Conservation (phyloP, 345 rosid genomes). For the Triadica sebifera region DNA sequence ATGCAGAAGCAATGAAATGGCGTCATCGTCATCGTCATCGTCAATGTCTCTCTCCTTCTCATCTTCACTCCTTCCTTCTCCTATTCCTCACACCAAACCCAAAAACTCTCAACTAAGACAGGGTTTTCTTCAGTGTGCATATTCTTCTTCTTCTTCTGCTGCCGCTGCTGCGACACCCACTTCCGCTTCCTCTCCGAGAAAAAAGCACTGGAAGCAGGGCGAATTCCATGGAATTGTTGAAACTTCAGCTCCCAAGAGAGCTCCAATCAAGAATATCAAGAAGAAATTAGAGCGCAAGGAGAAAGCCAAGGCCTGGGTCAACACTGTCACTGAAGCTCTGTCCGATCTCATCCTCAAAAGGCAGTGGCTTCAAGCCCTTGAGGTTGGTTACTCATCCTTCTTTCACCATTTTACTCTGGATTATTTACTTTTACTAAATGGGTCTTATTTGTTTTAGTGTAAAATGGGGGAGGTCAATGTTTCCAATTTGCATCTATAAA, state of each 20-base stretch:
- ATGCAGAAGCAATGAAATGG: background rate
- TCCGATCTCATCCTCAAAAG: constrained; percentile 72
- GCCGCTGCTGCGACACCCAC: background rate
- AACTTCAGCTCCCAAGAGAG: constrained; percentile 30
- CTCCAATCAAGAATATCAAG: constrained; percentile 66
- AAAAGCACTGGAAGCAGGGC: constrained; percentile 72
- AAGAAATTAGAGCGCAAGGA: constrained; percentile 65
- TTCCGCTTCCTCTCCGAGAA: constrained; percentile 23
- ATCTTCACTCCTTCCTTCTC: constrained; percentile 35
- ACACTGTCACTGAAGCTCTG: constrained; percentile 75
- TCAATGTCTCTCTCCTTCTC: constrained; percentile 44
- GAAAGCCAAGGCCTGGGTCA: constrained; percentile 72
- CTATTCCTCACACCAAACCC: constrained; percentile 26
- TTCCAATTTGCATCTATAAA: too few species aligned
- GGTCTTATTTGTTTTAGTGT: too few species aligned
- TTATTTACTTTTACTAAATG: background rate
- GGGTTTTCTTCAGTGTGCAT: constrained; percentile 29
- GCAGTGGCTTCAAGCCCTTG: constrained; percentile 77
- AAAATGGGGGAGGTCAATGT: too few species aligned
- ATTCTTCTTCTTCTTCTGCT: constrained; percentile 17
- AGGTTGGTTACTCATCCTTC: constrained; percentile 34
- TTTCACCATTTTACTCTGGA: background rate
- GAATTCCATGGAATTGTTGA: constrained; percentile 71
- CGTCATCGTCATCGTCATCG: constrained; percentile 29
- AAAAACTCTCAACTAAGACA: constrained; percentile 7